phyloP scores from a whole-genome alignment of 495 filamentous ascomycete genomes.

The Talaromyces stipitatus region DNA sequence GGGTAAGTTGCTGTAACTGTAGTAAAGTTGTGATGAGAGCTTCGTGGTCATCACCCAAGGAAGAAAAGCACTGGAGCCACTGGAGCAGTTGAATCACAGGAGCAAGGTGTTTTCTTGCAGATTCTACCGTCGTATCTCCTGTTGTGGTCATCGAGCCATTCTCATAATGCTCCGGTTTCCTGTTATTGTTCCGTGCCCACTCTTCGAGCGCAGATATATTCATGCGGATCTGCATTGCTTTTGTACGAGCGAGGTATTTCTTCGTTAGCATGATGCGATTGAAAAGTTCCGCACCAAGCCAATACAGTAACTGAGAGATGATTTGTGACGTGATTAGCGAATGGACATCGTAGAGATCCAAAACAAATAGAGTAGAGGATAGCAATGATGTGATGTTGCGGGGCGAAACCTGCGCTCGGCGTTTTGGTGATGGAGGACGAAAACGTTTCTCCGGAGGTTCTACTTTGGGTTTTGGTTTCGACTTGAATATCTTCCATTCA shows the following conservation, averaged over 20 bases:
- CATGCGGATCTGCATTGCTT: constrained; percentile 99
- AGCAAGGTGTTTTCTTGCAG: constrained; percentile 73
- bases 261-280: constrained; percentile 96
- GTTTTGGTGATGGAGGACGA: constrained; percentile 90
- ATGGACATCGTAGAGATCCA: constrained; percentile 97
- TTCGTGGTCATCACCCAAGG: constrained; percentile 85
- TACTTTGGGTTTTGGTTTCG: constrained; percentile 76
- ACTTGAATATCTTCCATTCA: constrained; percentile 94
- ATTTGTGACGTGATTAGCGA: constrained; percentile 93
- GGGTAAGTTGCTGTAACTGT: constrained; percentile 75
- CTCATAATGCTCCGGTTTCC: constrained; percentile 93
- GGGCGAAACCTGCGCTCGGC: constrained; percentile 82
- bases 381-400: constrained; percentile 95
- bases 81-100: constrained; percentile 93
- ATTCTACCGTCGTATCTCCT: constrained; percentile 78
- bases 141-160: constrained; percentile 79
- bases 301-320: constrained; percentile 88
- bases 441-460: constrained; percentile 87
- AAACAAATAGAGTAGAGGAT: constrained; percentile 92
- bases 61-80: constrained; percentile 97
- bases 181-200: constrained; percentile 89
- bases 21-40: constrained; percentile 80
- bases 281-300: constrained; percentile 94
- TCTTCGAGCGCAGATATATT: constrained; percentile 94
- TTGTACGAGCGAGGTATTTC: constrained; percentile 91